Conservation (phyloP, 2,329 filamentous ascomycete species). For the Aureobasidium sp. region DNA sequence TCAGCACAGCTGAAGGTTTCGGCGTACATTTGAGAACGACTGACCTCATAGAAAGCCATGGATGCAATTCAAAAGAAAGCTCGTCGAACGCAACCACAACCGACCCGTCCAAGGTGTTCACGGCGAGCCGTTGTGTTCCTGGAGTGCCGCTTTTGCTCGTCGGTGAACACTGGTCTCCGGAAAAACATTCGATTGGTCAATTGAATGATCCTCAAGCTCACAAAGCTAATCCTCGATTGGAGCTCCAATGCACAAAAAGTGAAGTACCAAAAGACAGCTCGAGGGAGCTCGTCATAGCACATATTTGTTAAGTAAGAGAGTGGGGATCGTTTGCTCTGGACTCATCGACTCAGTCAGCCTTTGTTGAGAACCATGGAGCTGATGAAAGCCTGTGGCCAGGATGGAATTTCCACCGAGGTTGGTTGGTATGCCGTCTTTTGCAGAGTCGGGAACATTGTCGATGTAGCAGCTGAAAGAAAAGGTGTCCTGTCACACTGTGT, state of each 20-base stretch:
- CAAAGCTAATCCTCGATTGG: neutral
- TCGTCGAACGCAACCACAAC: neutral
- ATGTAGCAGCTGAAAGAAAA: neutral
- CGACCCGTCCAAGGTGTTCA: neutral
- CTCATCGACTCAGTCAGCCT: neutral
- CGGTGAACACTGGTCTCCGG: neutral
- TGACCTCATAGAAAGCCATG: neutral
- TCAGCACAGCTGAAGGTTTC: neutral
- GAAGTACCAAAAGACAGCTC: neutral
- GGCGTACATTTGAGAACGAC: conserved; percentile 9
- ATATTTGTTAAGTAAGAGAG: conserved; percentile 7
- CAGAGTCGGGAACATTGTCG: neutral
- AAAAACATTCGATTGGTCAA: neutral
- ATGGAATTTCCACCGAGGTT: neutral
- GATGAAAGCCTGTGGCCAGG: neutral
- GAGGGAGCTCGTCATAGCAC: neutral
- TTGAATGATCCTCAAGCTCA: neutral
- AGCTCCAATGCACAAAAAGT: neutral
- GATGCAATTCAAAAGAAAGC: neutral
- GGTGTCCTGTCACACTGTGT: neutral
- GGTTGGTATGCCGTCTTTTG: neutral
- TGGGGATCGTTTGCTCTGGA: neutral
- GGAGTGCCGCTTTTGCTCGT: neutral
- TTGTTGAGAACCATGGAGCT: neutral
- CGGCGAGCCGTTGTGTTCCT: neutral